phyloP scores from a whole-genome alignment of 208 protist species.

The Phytomonas francai region DNA sequence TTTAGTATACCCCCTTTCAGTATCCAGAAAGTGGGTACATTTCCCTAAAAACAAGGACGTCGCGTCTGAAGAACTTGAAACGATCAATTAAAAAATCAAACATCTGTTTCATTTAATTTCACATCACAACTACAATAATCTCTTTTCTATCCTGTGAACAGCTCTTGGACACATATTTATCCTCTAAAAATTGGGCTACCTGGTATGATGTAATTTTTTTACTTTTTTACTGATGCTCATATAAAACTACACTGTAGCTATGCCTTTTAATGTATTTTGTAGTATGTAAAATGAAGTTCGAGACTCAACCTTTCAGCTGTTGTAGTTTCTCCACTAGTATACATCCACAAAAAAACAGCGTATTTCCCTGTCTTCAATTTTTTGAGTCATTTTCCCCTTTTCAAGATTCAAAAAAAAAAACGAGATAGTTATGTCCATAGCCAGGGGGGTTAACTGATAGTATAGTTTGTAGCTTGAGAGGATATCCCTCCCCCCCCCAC shows the following conservation, averaged over 20 bases:
- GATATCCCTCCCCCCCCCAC: neutral
- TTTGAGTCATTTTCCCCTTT: neutral
- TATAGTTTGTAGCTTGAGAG: neutral
- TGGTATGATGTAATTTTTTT: neutral
- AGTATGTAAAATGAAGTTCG: neutral
- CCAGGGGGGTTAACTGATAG: neutral
- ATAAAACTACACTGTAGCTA: neutral
- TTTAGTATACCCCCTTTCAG: neutral
- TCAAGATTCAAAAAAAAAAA: slow-evolving; percentile 8
- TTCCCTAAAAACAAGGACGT: neutral
- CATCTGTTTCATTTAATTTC: neutral
- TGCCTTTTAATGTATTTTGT: neutral
- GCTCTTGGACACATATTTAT: neutral
- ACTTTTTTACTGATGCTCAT: neutral
- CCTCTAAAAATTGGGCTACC: neutral
- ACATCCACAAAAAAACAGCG: neutral
- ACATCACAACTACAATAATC: neutral
- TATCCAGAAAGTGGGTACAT: neutral
- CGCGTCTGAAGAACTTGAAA: neutral
- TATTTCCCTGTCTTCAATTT: neutral
- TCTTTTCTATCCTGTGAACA: neutral
- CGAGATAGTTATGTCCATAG: neutral
- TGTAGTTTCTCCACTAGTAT: neutral
- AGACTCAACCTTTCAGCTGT: neutral
- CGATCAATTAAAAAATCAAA: neutral